A percentile compares a stretch with the other conserved stretches of the same genome.
These are phyloP conservation scores for Podaxis sp. DNA, from an alignment of 768 basidiomycete genomes.

Conservation along the genomic window DNA sequence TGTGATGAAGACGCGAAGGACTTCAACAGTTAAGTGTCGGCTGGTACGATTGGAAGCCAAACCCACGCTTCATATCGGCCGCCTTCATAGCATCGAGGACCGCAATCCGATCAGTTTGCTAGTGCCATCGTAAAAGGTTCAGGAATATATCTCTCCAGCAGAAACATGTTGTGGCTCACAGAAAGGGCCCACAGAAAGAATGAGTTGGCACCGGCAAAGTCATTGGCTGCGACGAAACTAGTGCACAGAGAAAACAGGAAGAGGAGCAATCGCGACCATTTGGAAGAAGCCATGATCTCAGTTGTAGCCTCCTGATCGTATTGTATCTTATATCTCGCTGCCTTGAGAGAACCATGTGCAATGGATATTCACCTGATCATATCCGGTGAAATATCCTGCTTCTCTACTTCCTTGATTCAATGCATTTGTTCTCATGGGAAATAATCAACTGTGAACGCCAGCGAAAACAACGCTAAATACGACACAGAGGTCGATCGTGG, in stretches of 20 bases:
- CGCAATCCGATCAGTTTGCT: slow-evolving; percentile 19
- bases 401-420: slow-evolving; percentile 1
- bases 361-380: slow-evolving; percentile 6
- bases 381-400: neutral
- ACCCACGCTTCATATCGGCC: slow-evolving; percentile 20
- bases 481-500: too few relatives aligned
- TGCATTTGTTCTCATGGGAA: neutral
- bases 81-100: slow-evolving; percentile 20
- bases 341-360: slow-evolving; percentile 6
- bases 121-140: neutral
- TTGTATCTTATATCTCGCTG: neutral
- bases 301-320: neutral
- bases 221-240: slow-evolving; percentile 20
- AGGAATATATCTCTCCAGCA: neutral
- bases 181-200: slow-evolving; percentile 24
- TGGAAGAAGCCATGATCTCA: slow-evolving; percentile 3
- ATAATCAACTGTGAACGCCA: neutral
- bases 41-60: too few relatives aligned
- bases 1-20: slow-evolving; percentile 24
- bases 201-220: slow-evolving; percentile 27
- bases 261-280: slow-evolving; percentile 6
- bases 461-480: too few relatives aligned
- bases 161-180: slow-evolving; percentile 12
- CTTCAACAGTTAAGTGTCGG: slow-evolving; percentile 7
- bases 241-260: slow-evolving; percentile 8